Percentiles rank a stretch among this genome's conserved stretches.
These are phyloP conservation scores for Saccharomycopsis malanga DNA, from an alignment of 805 yeast genomes.

Conservation along the genomic window DNA sequence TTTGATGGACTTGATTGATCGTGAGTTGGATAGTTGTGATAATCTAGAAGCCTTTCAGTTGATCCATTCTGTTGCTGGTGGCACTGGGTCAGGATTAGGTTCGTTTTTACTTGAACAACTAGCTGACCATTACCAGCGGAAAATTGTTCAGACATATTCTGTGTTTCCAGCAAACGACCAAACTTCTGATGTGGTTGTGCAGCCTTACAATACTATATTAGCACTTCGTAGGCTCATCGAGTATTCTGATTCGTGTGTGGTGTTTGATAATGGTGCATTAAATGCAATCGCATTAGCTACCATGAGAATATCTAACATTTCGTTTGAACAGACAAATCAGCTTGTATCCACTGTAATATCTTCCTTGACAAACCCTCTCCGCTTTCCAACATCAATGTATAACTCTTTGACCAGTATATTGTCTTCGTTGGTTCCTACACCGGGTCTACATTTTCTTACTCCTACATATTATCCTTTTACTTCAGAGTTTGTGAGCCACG, in stretches of 20 bases:
- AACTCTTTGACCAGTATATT: conserved; percentile 75
- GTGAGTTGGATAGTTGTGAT: conserved; percentile 87
- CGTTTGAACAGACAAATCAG: conserved; percentile 76
- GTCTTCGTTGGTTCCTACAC: conserved; percentile 79
- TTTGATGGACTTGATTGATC: conserved; percentile 75
- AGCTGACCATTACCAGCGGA: conserved; percentile 76
- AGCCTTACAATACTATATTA: conserved; percentile 86
- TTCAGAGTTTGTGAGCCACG: conserved; percentile 53
- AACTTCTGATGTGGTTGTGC: conserved; percentile 94
- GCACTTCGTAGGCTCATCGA: conserved; percentile 78
- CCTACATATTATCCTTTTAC: conserved; percentile 78
- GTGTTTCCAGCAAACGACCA: conserved; percentile 76
- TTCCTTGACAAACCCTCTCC: conserved; percentile 74
- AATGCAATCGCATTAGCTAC: conserved; percentile 61
- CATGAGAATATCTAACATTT: conserved; percentile 50
- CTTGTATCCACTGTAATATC: conserved; percentile 81
- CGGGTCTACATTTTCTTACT: conserved; percentile 67
- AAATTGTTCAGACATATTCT: conserved; percentile 75
- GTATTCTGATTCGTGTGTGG: conserved; percentile 79
- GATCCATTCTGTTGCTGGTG: conserved; percentile 94
- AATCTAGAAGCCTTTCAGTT: conserved; percentile 85
- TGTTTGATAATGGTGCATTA: conserved; percentile 85
- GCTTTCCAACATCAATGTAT: conserved; percentile 91
- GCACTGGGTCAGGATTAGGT: conserved; percentile 97
- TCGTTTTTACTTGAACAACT: conserved; percentile 70